Evolutionary conservation across 805 yeast genomes (phyloP), one percentile per base, ranked within the genome.

Genomic region (Cyberlindnera nakhonratchasimensis): DNA sequence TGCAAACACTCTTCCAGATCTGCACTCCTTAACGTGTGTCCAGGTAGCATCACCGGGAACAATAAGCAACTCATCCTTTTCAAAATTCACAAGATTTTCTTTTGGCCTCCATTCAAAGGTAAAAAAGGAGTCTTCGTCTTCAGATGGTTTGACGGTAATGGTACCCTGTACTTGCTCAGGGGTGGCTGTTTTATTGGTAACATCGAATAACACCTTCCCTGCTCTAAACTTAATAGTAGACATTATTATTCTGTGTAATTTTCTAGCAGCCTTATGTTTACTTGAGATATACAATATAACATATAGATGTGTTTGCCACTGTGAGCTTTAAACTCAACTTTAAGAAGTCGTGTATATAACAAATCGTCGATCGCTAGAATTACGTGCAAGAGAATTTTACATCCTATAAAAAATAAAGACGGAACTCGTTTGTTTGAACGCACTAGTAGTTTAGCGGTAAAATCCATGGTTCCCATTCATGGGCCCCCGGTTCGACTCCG

Each of bases 21-120:
- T 74, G 62, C 95, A 84, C 22, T 86, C 77, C 38, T 70, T 62
- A 33, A 86, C 77, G 41, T 77, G 85, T 48, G 75, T 75, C 79
- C 89, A 86, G 32, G 82, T 77, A 39, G 85, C 91, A 56, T 88
- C 96, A 2, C 95, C 95, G 0, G 95, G 93, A 52, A 87, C 80
- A 32, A 87, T 75, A 50, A 86, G 68, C 45, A 86, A 69, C 50
- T 82, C 89, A 41, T 79, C 84, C 34, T 69, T 69, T 43, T 73
- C 78, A 23, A 54, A 67, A 16, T 67, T 61, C 6, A 70, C 68
- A 5, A 69, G 61, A 33, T 63, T 69, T 23, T 74, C 77, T 43
- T 84, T 76, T 24, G 95, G 86, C 29, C 72, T 64, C 96, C 96
- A 87, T 40, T 65, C 69, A 52, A 86, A 82, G 38, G 81, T 79